A percentile compares a stretch with the other conserved stretches of the same genome.
phyloP scores from a whole-genome alignment of 2,329 filamentous ascomycete genomes.

The Cryphonectria carpinicola region DNA sequence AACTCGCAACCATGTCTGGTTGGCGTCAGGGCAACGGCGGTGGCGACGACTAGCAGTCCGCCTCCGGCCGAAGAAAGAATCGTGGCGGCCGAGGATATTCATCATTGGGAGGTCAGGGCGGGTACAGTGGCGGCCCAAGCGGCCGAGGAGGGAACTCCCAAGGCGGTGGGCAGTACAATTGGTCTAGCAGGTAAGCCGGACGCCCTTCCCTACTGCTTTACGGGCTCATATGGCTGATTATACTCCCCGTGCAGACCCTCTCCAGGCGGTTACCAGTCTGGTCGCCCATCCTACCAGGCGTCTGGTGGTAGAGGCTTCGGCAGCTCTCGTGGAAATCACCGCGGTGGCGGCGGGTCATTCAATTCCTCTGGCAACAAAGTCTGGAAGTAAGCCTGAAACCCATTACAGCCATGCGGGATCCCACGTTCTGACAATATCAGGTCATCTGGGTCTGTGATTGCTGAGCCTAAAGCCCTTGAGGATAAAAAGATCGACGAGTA shows the following conservation, averaged over 20 bases:
- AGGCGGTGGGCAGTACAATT: not conserved
- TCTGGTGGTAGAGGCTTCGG: not conserved
- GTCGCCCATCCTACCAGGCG: not conserved
- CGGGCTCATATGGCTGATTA: not conserved
- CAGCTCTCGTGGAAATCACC: not conserved
- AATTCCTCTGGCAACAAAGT: not conserved
- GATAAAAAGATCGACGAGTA: not conserved
- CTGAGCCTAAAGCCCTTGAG: not conserved
- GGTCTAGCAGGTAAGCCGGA: not conserved
- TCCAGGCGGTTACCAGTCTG: not conserved
- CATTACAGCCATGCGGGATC: not conserved
- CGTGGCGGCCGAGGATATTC: not conserved
- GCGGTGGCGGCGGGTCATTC: not conserved
- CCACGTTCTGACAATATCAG: not conserved
- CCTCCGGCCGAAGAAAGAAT: not conserved
- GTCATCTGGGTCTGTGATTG: not conserved
- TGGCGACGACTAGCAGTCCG: not conserved
- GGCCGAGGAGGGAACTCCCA: not conserved
- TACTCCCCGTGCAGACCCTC: not conserved
- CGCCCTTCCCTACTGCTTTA: not conserved
- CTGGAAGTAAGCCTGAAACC: not conserved
- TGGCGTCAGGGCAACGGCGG: not conserved
- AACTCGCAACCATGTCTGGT: not conserved
- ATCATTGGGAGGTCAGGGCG: not conserved
- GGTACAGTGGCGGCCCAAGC: not conserved